Percentiles rank a stretch among this genome's conserved stretches.
These are phyloP conservation scores for Stagonosporopsis rhizophila DNA, from an alignment of 2,329 filamentous ascomycete species.

Conservation along the genomic window DNA sequence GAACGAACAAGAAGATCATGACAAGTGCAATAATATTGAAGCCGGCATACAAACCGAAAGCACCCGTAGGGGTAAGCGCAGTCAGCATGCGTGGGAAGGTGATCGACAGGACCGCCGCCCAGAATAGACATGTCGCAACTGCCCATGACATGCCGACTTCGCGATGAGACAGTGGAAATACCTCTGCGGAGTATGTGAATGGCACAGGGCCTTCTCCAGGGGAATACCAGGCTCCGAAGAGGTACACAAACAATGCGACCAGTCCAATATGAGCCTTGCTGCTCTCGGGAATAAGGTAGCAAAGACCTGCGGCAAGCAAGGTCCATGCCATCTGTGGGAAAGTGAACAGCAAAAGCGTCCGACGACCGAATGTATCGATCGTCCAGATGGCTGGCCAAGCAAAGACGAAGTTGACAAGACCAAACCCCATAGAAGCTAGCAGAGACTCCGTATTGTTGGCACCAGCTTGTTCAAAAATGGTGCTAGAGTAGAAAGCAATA, in stretches of 20 bases:
- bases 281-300: conserved; percentile 56
- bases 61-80: conserved; percentile 46
- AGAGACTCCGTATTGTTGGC: conserved; percentile 51
- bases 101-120: conserved; percentile 50
- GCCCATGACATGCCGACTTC: conserved; percentile 53
- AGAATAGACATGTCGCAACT: conserved; percentile 51
- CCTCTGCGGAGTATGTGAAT: conserved; percentile 70
- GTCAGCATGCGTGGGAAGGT: conserved; percentile 49
- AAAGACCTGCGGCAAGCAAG: conserved; percentile 59
- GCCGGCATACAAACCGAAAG: conserved; percentile 51
- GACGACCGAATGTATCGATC: conserved; percentile 61
- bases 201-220: conserved; percentile 63
- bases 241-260: conserved; percentile 63
- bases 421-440: conserved; percentile 63
- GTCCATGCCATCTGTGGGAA: conserved; percentile 59
- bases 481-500: conserved; percentile 59
- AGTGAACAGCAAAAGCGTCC: conserved; percentile 57
- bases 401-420: conserved; percentile 64
- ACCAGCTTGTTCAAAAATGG: conserved; percentile 56
- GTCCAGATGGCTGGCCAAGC: conserved; percentile 65
- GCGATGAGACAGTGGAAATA: conserved; percentile 72
- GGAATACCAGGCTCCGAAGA: conserved; percentile 57
- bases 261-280: conserved; percentile 54
- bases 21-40: conserved; percentile 38
- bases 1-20: conserved; percentile 42